Percentiles rank a stretch among this genome's conserved stretches.
These are phyloP conservation scores for Yarrowia keelungensis DNA, from an alignment of 805 yeast genomes.

Conservation along the genomic window DNA sequence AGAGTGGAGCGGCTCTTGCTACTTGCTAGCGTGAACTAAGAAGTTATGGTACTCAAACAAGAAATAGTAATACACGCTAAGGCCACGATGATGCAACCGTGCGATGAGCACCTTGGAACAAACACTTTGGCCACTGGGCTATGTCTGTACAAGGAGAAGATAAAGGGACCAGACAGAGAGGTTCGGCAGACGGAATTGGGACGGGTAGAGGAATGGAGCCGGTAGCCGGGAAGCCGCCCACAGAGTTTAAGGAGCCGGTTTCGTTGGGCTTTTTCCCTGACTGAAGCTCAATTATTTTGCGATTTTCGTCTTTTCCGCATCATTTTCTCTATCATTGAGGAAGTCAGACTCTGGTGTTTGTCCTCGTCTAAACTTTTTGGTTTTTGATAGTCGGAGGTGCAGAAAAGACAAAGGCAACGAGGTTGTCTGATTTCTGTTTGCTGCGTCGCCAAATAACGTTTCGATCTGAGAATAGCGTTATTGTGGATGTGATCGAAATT, in stretches of 20 bases:
- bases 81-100: background rate
- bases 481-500: background rate
- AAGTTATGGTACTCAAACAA: background rate
- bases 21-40: background rate
- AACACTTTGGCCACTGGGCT: background rate
- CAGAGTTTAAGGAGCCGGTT: background rate
- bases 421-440: conserved; percentile 26
- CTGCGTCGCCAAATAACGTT: background rate
- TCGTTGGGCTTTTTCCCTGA: too few relatives aligned
- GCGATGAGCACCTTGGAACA: background rate
- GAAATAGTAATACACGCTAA: background rate
- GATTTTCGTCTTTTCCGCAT: background rate
- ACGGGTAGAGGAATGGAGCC: background rate
- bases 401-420: background rate
- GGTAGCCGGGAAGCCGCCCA: background rate
- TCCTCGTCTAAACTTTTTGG: background rate
- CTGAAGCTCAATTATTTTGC: background rate
- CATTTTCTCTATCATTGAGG: too few relatives aligned
- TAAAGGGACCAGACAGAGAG: background rate
- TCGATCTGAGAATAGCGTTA: background rate
- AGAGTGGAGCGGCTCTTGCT: too few relatives aligned
- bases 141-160: background rate
- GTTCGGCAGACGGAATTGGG: background rate
- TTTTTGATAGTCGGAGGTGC: conserved; percentile 7
- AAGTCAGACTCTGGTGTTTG: too few relatives aligned